phyloP scores from a whole-genome alignment of 495 filamentous ascomycete genomes.

The Talaromyces stipitatus region DNA sequence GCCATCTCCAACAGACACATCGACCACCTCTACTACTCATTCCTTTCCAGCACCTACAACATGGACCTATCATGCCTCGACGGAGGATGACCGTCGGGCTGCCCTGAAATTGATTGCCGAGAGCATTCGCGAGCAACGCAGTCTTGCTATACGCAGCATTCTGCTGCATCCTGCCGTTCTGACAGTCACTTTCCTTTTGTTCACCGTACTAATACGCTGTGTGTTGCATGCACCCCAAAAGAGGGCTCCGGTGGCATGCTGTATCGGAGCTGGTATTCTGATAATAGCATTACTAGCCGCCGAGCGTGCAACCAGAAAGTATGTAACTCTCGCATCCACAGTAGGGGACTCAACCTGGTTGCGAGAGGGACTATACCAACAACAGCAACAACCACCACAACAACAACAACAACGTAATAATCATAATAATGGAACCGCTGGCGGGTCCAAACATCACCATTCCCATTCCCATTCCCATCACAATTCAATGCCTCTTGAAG shows the following conservation, averaged over 20 bases:
- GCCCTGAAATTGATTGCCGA: constrained; percentile 47
- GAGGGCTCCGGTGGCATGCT: constrained; percentile 8
- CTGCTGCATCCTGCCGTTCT: constrained; percentile 44
- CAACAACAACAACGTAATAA: neutral
- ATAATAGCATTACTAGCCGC: constrained; percentile 37
- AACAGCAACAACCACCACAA: neutral
- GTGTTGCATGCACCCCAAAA: constrained; percentile 35
- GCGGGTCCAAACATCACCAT: constrained; percentile 4
- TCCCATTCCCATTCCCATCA: constrained; percentile 1
- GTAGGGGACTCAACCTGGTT: constrained; percentile 42
- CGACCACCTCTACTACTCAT: constrained; percentile 11
- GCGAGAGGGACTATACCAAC: constrained; percentile 20
- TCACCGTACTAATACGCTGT: constrained; percentile 32
- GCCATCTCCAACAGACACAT: constrained; percentile 14
- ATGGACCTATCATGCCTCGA: constrained; percentile 14
- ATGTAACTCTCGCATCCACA: constrained; percentile 44
- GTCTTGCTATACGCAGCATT: constrained; percentile 42
- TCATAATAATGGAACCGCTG: constrained; percentile 7
- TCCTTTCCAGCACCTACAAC: constrained; percentile 7
- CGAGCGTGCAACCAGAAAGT: constrained; percentile 31
- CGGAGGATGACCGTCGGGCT: constrained; percentile 27
- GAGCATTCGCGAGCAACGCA: constrained; percentile 57
- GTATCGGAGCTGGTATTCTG: constrained; percentile 30
- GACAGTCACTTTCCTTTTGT: constrained; percentile 20
- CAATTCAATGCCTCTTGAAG: constrained; percentile 14